Percentiles rank a stretch among this genome's conserved stretches.
These are phyloP conservation scores for Buxus sempervirens DNA, from an alignment of 164 flowering plant genomes.

Conservation along the genomic window DNA sequence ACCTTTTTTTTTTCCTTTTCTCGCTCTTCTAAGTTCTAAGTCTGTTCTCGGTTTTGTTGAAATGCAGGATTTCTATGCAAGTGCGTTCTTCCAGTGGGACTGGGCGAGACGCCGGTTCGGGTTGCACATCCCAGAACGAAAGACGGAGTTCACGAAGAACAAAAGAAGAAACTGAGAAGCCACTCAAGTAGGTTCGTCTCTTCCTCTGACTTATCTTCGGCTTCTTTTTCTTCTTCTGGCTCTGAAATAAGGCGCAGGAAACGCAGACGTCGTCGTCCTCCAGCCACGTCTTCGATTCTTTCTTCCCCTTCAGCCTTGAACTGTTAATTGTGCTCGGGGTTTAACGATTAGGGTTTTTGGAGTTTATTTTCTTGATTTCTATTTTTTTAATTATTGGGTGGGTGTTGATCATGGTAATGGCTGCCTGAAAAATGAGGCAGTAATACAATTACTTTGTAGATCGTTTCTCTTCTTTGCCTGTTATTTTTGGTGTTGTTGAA, in stretches of 20 bases:
- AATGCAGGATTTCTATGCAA: slow-evolving; percentile 60
- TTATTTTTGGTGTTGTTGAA: no score
- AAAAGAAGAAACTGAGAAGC: slow-evolving; percentile 50
- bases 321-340: background rate
- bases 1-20: no score
- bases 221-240: slow-evolving; percentile 14
- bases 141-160: slow-evolving; percentile 24
- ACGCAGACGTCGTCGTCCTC: slow-evolving; percentile 29
- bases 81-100: slow-evolving; percentile 70
- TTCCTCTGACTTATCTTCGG: slow-evolving; percentile 11
- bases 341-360: background rate
- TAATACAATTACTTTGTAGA: background rate
- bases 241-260: slow-evolving; percentile 22
- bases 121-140: slow-evolving; percentile 41
- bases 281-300: slow-evolving; percentile 5
- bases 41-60: background rate
- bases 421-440: background rate
- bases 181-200: slow-evolving; percentile 21
- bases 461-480: no score
- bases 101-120: slow-evolving; percentile 39
- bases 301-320: slow-evolving; percentile 7
- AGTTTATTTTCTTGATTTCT: background rate
- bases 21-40: background rate
- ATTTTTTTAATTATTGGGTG: background rate
- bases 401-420: background rate